Evolutionary conservation across 768 basidiomycete genomes (phyloP).

Genomic region (Psilocybe subaeruginosa): DNA sequence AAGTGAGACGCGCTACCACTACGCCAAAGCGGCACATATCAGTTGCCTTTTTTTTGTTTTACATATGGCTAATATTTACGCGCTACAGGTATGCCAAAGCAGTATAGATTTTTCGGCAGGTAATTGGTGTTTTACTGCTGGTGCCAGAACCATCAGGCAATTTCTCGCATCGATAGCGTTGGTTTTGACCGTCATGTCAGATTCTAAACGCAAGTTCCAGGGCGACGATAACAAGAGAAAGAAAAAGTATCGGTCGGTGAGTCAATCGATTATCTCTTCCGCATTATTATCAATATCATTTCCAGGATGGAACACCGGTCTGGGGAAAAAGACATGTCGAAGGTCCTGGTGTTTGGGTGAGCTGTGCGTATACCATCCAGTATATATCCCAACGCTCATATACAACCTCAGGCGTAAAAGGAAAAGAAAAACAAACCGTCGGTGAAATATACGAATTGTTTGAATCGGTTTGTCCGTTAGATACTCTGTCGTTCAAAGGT

Average conservation of each 20-base stretch:
- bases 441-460: slow-evolving; percentile 82
- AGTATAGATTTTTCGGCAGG: slow-evolving; percentile 5
- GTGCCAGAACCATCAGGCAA: too few relatives aligned
- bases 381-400: neutral
- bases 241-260: slow-evolving; percentile 57
- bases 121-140: too few relatives aligned
- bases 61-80: slow-evolving; percentile 12
- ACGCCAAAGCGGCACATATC: slow-evolving; percentile 36
- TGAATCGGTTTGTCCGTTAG: slow-evolving; percentile 56
- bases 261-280: slow-evolving; percentile 11
- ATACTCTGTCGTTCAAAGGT: neutral
- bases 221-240: slow-evolving; percentile 35
- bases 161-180: neutral
- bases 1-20: slow-evolving; percentile 46
- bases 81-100: slow-evolving; percentile 42
- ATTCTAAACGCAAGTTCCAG: slow-evolving; percentile 30
- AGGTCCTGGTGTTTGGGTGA: slow-evolving; percentile 87
- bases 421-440: slow-evolving; percentile 78
- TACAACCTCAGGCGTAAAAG: slow-evolving; percentile 57
- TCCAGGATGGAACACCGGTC: slow-evolving; percentile 67
- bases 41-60: too few relatives aligned
- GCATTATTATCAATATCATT: neutral
- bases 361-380: slow-evolving; percentile 45
- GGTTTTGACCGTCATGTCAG: slow-evolving; percentile 23
- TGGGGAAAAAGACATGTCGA: slow-evolving; percentile 70